phyloP scores from a whole-genome alignment of 345 rosid genomes.

The Linum lewisii region DNA sequence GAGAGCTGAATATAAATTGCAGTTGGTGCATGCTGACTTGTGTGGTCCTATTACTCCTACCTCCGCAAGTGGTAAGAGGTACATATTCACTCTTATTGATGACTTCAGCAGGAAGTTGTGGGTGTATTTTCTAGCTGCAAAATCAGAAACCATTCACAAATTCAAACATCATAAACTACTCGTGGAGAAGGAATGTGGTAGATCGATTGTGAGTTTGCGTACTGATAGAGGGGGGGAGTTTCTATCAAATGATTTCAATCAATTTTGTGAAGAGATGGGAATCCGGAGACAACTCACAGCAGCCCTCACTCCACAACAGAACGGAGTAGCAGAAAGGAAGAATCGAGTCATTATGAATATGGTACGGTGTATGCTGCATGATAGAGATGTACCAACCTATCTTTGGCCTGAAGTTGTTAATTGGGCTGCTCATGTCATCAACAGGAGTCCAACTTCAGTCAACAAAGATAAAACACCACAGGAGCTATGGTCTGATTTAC shows the following conservation, averaged over 20 bases:
- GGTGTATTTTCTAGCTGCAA: background rate
- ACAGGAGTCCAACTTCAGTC: background rate
- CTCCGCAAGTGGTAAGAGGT: background rate
- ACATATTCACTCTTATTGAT: background rate
- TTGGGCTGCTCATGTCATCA: background rate
- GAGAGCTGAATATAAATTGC: background rate
- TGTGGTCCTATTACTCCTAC: slow-evolving; percentile 1
- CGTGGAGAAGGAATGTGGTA: too few relatives aligned
- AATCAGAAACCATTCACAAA: slow-evolving; percentile 1
- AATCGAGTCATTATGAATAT: background rate
- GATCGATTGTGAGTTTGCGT: background rate
- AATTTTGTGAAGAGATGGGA: background rate
- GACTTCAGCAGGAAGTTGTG: background rate
- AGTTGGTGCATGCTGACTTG: background rate
- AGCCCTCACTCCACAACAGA: background rate
- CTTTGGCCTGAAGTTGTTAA: background rate
- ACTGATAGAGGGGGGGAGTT: slow-evolving; percentile 6
- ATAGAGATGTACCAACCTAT: background rate
- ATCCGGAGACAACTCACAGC: background rate
- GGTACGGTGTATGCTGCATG: background rate
- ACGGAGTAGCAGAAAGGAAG: slow-evolving; percentile 1
- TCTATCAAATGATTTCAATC: background rate
- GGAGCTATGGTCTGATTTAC: background rate
- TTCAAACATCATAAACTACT: too few relatives aligned
- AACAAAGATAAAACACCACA: background rate